phyloP scores from a whole-genome alignment of 306 rosid species.

The Sechiopsis laciniata region DNA sequence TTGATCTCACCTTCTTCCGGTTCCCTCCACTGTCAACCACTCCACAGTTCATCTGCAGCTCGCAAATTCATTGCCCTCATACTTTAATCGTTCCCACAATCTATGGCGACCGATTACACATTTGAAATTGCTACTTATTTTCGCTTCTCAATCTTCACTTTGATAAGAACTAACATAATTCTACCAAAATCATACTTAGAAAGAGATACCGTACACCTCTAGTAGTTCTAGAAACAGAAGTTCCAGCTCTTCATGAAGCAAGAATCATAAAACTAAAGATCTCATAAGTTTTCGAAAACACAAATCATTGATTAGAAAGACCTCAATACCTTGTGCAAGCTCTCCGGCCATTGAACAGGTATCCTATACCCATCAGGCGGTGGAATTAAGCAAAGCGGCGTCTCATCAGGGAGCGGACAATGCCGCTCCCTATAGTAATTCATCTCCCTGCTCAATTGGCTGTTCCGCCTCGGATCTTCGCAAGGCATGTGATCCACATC shows the following conservation, averaged over 20 bases:
- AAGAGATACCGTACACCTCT: too few species aligned
- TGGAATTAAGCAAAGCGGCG: constrained; percentile 79
- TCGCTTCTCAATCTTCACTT: background rate
- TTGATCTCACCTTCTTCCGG: background rate
- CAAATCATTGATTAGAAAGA: background rate
- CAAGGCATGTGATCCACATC: constrained; percentile 93
- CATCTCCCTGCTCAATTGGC: constrained; percentile 88
- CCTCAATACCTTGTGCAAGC: constrained; percentile 70
- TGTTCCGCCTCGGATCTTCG: constrained; percentile 77
- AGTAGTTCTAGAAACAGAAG: background rate
- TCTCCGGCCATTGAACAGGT: constrained; percentile 90
- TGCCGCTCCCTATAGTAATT: constrained; percentile 87
- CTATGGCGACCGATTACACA: background rate
- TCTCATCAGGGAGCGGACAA: constrained; percentile 60
- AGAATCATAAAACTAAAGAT: background rate
- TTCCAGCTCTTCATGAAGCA: background rate
- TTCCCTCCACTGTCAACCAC: background rate
- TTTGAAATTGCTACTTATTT: background rate
- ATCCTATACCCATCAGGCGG: constrained; percentile 65
- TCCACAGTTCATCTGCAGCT: constrained; percentile 7
- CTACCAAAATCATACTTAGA: background rate
- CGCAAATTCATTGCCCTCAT: background rate
- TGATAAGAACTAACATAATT: constrained; percentile 2
- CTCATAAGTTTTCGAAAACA: background rate
- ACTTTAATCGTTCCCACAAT: constrained; percentile 12